These are phyloP conservation scores for Hortaea sp. DNA, from an alignment of 2,329 filamentous ascomycete genomes.

Conservation along the genomic window DNA sequence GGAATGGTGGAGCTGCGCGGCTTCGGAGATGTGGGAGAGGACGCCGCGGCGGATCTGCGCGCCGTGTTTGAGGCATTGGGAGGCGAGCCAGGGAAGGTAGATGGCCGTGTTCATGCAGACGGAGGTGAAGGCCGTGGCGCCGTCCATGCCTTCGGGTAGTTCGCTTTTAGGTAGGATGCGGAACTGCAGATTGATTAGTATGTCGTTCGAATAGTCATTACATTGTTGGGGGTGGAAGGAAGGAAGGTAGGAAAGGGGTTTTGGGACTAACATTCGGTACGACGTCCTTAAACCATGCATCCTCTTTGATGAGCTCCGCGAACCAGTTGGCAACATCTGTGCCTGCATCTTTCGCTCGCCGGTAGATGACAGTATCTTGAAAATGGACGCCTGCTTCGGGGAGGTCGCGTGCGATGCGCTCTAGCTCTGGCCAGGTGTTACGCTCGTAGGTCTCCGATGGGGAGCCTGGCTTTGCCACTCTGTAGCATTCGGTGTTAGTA, in stretches of 20 bases:
- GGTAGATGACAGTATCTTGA: slow-evolving; percentile 47
- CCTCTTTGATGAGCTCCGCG: slow-evolving; percentile 51
- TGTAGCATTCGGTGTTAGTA: slow-evolving; percentile 11
- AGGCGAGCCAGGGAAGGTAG: slow-evolving; percentile 77
- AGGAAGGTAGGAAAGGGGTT: too few relatives aligned
- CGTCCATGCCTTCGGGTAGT: slow-evolving; percentile 56
- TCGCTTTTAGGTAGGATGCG: slow-evolving; percentile 19
- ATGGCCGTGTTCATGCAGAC: slow-evolving; percentile 86
- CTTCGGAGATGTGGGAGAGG: slow-evolving; percentile 60
- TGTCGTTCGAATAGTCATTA: slow-evolving; percentile 1
- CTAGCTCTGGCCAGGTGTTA: slow-evolving; percentile 36
- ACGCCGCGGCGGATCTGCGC: slow-evolving; percentile 43
- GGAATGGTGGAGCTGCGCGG: slow-evolving; percentile 48
- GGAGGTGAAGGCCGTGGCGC: slow-evolving; percentile 66
- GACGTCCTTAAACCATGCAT: slow-evolving; percentile 65
- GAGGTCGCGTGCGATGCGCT: slow-evolving; percentile 43
- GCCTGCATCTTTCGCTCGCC: slow-evolving; percentile 51
- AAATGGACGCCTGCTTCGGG: slow-evolving; percentile 76
- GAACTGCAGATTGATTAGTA: slow-evolving; percentile 16
- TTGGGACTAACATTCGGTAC: slow-evolving; percentile 51
- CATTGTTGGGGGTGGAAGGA: background rate
- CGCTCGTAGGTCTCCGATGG: slow-evolving; percentile 31
- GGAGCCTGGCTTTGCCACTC: slow-evolving; percentile 32
- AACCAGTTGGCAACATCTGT: slow-evolving; percentile 49
- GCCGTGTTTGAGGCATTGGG: slow-evolving; percentile 66